These are phyloP conservation scores for Alternaria arbusti DNA, from an alignment of 2,329 filamentous ascomycete genomes.

Conservation along the genomic window DNA sequence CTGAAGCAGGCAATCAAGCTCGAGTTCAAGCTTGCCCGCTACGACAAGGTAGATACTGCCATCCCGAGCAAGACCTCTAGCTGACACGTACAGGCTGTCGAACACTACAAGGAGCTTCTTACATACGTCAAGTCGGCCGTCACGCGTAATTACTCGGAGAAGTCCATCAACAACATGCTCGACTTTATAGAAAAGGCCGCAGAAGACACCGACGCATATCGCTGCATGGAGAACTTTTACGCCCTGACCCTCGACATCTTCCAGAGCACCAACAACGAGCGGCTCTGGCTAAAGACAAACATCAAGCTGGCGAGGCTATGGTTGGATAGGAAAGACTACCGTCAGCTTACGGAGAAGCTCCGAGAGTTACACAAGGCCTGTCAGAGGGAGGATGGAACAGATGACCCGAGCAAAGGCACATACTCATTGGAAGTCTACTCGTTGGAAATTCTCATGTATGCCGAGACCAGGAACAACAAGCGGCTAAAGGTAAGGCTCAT, in stretches of 20 bases:
- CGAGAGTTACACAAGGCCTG: constrained; percentile 88
- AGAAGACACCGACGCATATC: constrained; percentile 71
- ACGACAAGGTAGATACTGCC: constrained; percentile 69
- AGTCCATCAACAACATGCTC: constrained; percentile 99
- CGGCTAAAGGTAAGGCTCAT: constrained; percentile 72
- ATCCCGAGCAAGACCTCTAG: constrained; percentile 7
- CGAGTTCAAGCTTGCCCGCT: constrained; percentile 90
- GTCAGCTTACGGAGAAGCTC: constrained; percentile 79
- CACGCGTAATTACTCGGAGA: constrained; percentile 97
- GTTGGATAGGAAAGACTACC: constrained; percentile 89
- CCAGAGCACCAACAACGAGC: constrained; percentile 96
- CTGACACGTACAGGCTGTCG: constrained; percentile 69
- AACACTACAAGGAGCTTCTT: constrained; percentile 92
- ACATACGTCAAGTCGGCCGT: constrained; percentile 98
- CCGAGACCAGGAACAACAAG: constrained; percentile 96
- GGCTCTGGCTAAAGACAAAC: constrained; percentile 96
- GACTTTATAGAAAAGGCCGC: constrained; percentile 95
- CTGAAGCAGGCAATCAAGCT: constrained; percentile 98
- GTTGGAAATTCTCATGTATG: constrained; percentile 98
- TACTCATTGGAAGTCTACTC: constrained; percentile 96
- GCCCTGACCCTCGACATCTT: constrained; percentile 92
- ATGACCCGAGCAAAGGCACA: constrained; percentile 94
- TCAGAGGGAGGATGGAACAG: constrained; percentile 82
- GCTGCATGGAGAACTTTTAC: constrained; percentile 94
- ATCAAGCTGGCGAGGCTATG: constrained; percentile 94